Evolutionary conservation across 1,284 basidiomycete species (phyloP), one percentile per base, ranked within the genome.

Genomic region (Malassezia brasiliensis): DNA sequence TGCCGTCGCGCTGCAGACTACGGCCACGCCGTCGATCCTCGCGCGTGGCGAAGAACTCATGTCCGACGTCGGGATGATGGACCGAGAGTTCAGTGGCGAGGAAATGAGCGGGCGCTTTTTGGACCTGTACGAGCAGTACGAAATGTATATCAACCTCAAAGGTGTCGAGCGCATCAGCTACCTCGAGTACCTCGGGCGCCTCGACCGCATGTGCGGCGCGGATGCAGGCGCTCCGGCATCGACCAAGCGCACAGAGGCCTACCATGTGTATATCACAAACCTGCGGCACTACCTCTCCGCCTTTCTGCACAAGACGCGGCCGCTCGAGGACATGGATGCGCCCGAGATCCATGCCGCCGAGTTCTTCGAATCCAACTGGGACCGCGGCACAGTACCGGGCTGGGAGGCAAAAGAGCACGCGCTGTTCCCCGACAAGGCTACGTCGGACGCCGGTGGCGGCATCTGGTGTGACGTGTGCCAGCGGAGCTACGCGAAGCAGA

Each of bases 391-490:
- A 64, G 79, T 91, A 3, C 76, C 80, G 4, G 84, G 82, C 6
- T 98, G 94, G 93, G 81, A 84, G 63, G 49, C 59, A 30, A 50
- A 61, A 32, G 82, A 84, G 7, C 65, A 67, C 0, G 52, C 54
- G 47, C 50, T 66, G 20, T 64, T 57, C 46, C 2, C 40, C n/a
- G 34, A 15, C 37, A 15, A n/a, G 25, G 6, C 36, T 14, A 36
- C 42, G 2, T 50, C 32, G 25, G 20, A 22, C 11, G 19, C n/a
- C 6, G 36, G 36, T 10, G 49, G 38, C 34, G 88, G 89, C 1
- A 88, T 96, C 54, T 98, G 93, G 93, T 98, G 94, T 79, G 80
- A 85, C 45, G 88, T 90, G 51, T 98, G 90, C 74, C 87, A 90
- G 75, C 90, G 91, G 72, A 80, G 81, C 60, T 98, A 96, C 76